Evolutionary conservation across 2,329 filamentous ascomycete genomes (phyloP).

Genomic region (Neonectria sp.): DNA sequence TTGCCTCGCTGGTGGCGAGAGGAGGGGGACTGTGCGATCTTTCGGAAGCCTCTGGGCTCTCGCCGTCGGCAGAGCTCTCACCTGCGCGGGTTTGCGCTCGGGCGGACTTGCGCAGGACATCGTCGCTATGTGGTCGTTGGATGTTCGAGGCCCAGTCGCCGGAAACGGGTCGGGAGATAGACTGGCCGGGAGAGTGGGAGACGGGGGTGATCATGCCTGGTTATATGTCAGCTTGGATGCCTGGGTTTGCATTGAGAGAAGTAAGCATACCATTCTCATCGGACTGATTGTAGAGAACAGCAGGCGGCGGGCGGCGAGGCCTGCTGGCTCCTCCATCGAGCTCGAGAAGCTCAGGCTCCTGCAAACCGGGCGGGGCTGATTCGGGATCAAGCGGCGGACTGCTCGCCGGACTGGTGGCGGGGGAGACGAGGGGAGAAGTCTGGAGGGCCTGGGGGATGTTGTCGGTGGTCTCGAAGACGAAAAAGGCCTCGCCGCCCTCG

Average conservation of each 20-base stretch:
- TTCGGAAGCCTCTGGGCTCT: slow-evolving; percentile 61
- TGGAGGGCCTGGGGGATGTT: slow-evolving; percentile 94
- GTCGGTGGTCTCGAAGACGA: slow-evolving; percentile 96
- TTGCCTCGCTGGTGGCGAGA: slow-evolving; percentile 79
- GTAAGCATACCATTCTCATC: slow-evolving; percentile 50
- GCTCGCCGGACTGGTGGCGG: slow-evolving; percentile 86
- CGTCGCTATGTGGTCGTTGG: slow-evolving; percentile 68
- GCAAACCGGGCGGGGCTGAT: slow-evolving; percentile 58
- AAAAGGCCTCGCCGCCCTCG: slow-evolving; percentile 97
- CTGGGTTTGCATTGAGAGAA: background rate
- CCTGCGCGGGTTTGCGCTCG: slow-evolving; percentile 55
- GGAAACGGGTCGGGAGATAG: slow-evolving; percentile 61
- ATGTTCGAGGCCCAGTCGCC: slow-evolving; percentile 66
- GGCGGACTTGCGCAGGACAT: slow-evolving; percentile 65
- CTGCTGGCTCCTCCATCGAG: slow-evolving; percentile 65
- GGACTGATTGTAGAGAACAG: slow-evolving; percentile 54
- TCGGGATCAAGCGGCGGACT: slow-evolving; percentile 78
- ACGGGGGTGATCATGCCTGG: slow-evolving; percentile 66
- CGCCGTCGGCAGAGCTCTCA: slow-evolving; percentile 55
- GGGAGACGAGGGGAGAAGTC: slow-evolving; percentile 94
- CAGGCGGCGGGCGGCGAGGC: slow-evolving; percentile 61
- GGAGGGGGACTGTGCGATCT: slow-evolving; percentile 85
- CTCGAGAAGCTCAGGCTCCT: slow-evolving; percentile 80
- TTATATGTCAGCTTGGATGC: slow-evolving; percentile 18
- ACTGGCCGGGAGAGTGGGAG: slow-evolving; percentile 67